Conservation (phyloP, 2,329 filamentous ascomycete species). For the Sporothrix brunneoviolacea region DNA sequence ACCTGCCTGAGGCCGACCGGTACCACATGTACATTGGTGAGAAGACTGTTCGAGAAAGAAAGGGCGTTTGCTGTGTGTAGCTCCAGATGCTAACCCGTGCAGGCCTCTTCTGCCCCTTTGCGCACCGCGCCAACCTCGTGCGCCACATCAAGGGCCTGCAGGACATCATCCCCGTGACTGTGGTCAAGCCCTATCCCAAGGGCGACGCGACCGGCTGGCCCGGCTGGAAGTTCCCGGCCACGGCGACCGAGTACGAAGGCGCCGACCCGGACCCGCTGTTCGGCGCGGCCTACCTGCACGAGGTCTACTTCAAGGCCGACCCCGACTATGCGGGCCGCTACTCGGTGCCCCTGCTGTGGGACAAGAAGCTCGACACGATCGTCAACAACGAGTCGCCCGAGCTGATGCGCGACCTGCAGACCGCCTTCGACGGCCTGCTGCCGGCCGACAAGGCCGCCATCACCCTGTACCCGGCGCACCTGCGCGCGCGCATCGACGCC, state of each 20-base stretch:
- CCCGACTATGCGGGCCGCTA: slow-evolving; percentile 54
- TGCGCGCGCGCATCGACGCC: slow-evolving; percentile 44
- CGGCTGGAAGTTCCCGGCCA: slow-evolving; percentile 53
- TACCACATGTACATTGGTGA: slow-evolving; percentile 27
- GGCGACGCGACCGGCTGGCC: slow-evolving; percentile 57
- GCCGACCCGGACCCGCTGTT: slow-evolving; percentile 57
- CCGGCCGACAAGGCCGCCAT: slow-evolving; percentile 32
- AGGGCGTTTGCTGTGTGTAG: too few relatives aligned
- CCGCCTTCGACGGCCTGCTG: slow-evolving; percentile 45
- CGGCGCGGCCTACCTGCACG: slow-evolving; percentile 50
- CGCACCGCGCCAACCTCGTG: slow-evolving; percentile 52
- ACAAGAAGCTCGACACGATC: slow-evolving; percentile 46
- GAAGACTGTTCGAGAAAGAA: too few relatives aligned
- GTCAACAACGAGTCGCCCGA: slow-evolving; percentile 58
- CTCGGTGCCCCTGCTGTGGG: slow-evolving; percentile 56
- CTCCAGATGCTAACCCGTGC: neutral
- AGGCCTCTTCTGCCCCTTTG: slow-evolving; percentile 60
- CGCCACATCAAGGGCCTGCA: slow-evolving; percentile 52
- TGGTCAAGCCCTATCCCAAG: slow-evolving; percentile 62
- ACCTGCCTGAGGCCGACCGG: slow-evolving; percentile 21
- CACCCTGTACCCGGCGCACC: slow-evolving; percentile 45
- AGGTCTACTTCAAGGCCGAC: slow-evolving; percentile 57
- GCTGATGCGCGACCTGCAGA: slow-evolving; percentile 51
- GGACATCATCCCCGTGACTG: slow-evolving; percentile 45
- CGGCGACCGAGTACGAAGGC: slow-evolving; percentile 46